Evolutionary conservation across 2,329 filamentous ascomycete genomes (phyloP).

Genomic region (Hypoxylon sp.): DNA sequence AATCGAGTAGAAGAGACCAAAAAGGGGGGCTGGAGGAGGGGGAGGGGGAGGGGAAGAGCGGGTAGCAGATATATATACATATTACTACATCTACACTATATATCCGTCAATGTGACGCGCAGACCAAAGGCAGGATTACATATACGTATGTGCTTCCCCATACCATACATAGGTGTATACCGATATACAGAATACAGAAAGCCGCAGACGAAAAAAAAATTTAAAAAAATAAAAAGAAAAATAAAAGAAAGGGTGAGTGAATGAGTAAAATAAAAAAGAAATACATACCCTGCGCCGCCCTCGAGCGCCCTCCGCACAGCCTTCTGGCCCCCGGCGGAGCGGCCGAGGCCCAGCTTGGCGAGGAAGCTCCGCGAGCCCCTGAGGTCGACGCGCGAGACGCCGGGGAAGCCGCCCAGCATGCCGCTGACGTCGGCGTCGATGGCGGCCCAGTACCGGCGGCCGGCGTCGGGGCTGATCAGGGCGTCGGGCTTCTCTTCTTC

Average conservation of each 20-base stretch:
- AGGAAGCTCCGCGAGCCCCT: slow-evolving; percentile 78
- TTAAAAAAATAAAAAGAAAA: background rate
- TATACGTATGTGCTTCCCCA: too few relatives aligned
- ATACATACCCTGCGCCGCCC: slow-evolving; percentile 58
- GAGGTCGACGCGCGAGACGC: slow-evolving; percentile 77
- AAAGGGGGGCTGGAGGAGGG: background rate
- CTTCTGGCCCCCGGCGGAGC: slow-evolving; percentile 51
- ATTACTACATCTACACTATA: too few relatives aligned
- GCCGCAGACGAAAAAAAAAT: background rate
- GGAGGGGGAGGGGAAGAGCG: background rate
- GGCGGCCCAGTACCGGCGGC: slow-evolving; percentile 62
- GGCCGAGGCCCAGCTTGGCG: slow-evolving; percentile 70
- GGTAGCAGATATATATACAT: background rate
- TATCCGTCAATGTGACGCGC: too few relatives aligned
- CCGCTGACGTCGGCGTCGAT: slow-evolving; percentile 67
- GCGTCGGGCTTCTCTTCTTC: slow-evolving; percentile 38
- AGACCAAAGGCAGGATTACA: background rate
- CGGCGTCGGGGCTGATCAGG: slow-evolving; percentile 49
- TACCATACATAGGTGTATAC: too few relatives aligned
- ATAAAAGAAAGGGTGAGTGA: background rate
- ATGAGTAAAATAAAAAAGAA: background rate
- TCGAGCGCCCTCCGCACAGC: slow-evolving; percentile 52
- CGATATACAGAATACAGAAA: background rate
- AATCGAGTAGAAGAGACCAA: background rate
- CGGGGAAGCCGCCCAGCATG: slow-evolving; percentile 80